A percentile compares a stretch with the other conserved stretches of the same genome.
These are phyloP conservation scores for Wickerhamiella nectarea DNA, from an alignment of 805 yeast species.

Conservation along the genomic window DNA sequence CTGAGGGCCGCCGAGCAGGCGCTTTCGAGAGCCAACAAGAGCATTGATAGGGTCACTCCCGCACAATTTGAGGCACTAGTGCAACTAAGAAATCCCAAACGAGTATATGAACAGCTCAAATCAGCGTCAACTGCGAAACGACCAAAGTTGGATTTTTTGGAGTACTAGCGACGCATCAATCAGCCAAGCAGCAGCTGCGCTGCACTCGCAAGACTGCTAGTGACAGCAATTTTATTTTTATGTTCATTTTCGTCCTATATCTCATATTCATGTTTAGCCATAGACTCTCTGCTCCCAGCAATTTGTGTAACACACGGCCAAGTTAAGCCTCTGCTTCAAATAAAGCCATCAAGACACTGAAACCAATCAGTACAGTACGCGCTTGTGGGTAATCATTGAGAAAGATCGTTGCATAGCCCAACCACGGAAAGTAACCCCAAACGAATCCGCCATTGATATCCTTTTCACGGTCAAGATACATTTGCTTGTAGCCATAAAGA, in stretches of 20 bases:
- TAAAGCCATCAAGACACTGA: constrained; percentile 58
- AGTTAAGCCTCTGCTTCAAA: constrained; percentile 48
- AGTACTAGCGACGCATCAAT: constrained; percentile 40
- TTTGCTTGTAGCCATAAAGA: constrained; percentile 62
- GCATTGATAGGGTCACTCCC: constrained; percentile 27
- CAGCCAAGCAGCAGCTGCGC: constrained; percentile 22
- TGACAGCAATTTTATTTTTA: no score
- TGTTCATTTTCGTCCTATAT: no score
- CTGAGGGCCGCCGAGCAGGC: constrained; percentile 11
- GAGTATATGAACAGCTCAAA: constrained; percentile 46
- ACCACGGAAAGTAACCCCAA: constrained; percentile 76
- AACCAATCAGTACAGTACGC: constrained; percentile 62
- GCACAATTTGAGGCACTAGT: constrained; percentile 40
- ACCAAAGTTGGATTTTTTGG: constrained; percentile 40
- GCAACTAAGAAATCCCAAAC: background rate
- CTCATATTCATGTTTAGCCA: no score
- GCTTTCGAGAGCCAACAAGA: background rate
- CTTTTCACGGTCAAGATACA: constrained; percentile 56
- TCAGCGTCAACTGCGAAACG: constrained; percentile 52
- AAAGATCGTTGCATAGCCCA: constrained; percentile 85
- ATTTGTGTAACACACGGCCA: no score
- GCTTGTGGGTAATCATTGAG: constrained; percentile 79
- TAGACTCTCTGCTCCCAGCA: no score
- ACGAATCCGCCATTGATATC: constrained; percentile 78
- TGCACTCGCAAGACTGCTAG: no score